A percentile compares a stretch with the other conserved stretches of the same genome.
Conservation (phyloP, 106 monocot species). For the Dendrobium chrysotoxum region DNA sequence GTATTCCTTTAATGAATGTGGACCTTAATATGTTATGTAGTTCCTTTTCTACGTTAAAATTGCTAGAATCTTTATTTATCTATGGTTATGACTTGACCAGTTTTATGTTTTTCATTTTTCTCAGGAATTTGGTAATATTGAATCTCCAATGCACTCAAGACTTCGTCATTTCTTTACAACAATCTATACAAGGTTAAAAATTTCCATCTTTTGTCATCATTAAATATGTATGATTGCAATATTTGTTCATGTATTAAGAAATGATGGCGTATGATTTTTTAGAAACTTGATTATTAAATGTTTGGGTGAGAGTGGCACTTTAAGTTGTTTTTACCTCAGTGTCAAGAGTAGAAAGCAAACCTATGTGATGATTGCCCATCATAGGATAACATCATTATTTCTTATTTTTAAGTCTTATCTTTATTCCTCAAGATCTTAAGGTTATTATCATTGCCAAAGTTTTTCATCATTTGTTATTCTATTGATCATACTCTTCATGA, state of each 20-base stretch:
- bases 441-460: not conserved
- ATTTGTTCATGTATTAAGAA: not conserved
- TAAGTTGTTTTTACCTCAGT: not conserved
- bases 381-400: not conserved
- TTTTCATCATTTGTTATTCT: not conserved
- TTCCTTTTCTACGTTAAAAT: not conserved
- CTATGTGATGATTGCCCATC: not conserved
- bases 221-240: not conserved
- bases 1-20: not conserved
- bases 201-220: not conserved
- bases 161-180: constrained; percentile 85
- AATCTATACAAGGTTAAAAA: constrained; percentile 68
- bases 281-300: not conserved
- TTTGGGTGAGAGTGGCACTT: not conserved
- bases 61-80: not conserved
- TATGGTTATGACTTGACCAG: not conserved
- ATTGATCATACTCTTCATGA: not conserved
- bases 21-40: not conserved
- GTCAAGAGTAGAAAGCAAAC: not conserved
- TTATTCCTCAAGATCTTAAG: not conserved
- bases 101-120: constrained; percentile 6
- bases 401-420: not conserved
- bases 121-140: constrained; percentile 96
- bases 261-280: not conserved
- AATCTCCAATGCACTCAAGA: constrained; percentile 80